Evolutionary conservation across 1,139 yeast genomes (phyloP).

Genomic region (Suhomyces maxii): DNA sequence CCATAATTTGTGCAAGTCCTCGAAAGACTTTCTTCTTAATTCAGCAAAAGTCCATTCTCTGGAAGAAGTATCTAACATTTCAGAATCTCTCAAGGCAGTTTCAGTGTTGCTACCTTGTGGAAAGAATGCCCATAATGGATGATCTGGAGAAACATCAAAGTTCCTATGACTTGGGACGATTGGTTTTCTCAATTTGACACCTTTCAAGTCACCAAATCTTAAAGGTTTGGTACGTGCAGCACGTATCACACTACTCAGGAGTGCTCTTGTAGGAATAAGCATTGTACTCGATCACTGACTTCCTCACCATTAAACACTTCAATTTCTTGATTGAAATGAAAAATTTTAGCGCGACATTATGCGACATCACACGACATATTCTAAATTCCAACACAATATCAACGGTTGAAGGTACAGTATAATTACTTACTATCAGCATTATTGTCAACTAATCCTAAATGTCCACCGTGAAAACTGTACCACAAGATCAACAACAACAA

Average conservation of each 20-base stretch:
- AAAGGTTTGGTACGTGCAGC: slow-evolving; percentile 28
- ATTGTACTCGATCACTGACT: no score
- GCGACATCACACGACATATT: slow-evolving; percentile 7
- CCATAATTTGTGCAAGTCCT: slow-evolving; percentile 91
- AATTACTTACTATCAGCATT: not conserved
- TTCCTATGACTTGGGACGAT: slow-evolving; percentile 79
- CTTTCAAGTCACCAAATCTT: slow-evolving; percentile 27
- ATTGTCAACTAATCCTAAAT: slow-evolving; percentile 15
- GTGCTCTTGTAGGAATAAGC: slow-evolving; percentile 2
- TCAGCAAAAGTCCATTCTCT: slow-evolving; percentile 89
- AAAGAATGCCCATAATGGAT: slow-evolving; percentile 96
- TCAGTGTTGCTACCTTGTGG: slow-evolving; percentile 48
- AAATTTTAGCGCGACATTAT: slow-evolving; percentile 12
- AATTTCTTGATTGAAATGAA: slow-evolving; percentile 1
- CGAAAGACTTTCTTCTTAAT: slow-evolving; percentile 85
- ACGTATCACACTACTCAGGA: slow-evolving; percentile 7
- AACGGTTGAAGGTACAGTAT: not conserved
- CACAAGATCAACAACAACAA: slow-evolving; percentile 39
- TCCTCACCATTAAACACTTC: no score
- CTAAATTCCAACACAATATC: not conserved
- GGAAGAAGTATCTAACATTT: slow-evolving; percentile 58
- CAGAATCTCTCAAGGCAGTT: slow-evolving; percentile 57
- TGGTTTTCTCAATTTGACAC: slow-evolving; percentile 68
- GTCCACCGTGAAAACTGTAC: slow-evolving; percentile 34
- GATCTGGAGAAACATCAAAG: slow-evolving; percentile 74